Conservation (phyloP, 2,329 filamentous ascomycete species). For the Coniochaeta hoffmannii region DNA sequence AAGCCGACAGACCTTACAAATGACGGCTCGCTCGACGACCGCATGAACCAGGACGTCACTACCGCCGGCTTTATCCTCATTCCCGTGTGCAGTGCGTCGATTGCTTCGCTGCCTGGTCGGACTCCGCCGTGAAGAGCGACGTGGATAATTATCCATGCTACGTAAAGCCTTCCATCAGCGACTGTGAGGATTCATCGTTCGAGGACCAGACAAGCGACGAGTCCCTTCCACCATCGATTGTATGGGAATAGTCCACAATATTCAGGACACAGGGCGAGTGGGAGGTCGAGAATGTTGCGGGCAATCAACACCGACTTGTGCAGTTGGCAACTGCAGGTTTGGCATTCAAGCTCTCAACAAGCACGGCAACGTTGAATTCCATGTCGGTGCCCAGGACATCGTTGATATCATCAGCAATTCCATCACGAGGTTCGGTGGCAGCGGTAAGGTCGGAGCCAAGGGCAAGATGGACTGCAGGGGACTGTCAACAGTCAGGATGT, state of each 20-base stretch:
- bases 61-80: too few relatives aligned
- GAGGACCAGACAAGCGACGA: too few relatives aligned
- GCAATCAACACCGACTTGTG: conserved; percentile 18
- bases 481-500: neutral
- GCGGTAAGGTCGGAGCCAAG: neutral
- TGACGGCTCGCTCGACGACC: too few relatives aligned
- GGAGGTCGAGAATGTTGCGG: conserved; percentile 5
- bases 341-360: neutral
- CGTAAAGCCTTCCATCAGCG: too few relatives aligned
- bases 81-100: too few relatives aligned
- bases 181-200: too few relatives aligned
- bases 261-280: conserved; percentile 17
- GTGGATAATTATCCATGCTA: too few relatives aligned
- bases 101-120: too few relatives aligned
- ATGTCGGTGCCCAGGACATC: conserved; percentile 26
- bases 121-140: too few relatives aligned
- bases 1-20: too few relatives aligned
- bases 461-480: neutral
- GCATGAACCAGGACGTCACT: too few relatives aligned
- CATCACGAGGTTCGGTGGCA: conserved; percentile 15
- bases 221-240: too few relatives aligned
- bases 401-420: conserved; percentile 26
- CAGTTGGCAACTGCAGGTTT: neutral
- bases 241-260: conserved; percentile 24
- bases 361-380: conserved; percentile 21